A percentile compares a stretch with the other conserved stretches of the same genome.
Conservation (phyloP, 345 rosid genomes). For the Salix udensis region DNA sequence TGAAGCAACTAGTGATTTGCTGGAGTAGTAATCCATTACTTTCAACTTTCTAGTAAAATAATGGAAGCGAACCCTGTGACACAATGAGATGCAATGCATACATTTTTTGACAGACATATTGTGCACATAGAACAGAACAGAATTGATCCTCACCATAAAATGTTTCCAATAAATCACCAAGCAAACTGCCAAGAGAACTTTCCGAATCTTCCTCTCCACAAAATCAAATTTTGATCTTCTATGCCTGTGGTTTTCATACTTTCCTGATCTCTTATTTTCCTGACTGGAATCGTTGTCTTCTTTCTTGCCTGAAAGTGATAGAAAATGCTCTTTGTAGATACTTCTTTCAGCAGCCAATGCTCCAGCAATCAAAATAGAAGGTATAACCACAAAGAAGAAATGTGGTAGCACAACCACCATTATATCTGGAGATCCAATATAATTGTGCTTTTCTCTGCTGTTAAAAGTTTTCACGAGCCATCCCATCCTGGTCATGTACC, state of each 20-base stretch:
- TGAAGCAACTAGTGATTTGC: not conserved
- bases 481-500: conserved; percentile 83
- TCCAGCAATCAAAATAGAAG: conserved; percentile 44
- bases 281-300: conserved; percentile 51
- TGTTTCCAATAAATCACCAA: conserved; percentile 73
- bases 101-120: not conserved
- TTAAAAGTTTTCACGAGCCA: conserved; percentile 54
- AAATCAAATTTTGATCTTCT: conserved; percentile 26
- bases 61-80: not conserved
- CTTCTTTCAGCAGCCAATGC: conserved; percentile 73
- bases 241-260: conserved; percentile 16
- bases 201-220: conserved; percentile 46
- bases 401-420: conserved; percentile 86
- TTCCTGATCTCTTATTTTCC: conserved; percentile 30
- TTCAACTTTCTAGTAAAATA: not conserved
- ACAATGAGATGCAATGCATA: not conserved
- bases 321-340: conserved; percentile 47
- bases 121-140: not conserved
- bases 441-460: conserved; percentile 35
- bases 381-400: conserved; percentile 61
- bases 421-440: conserved; percentile 72
- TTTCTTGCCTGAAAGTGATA: conserved; percentile 57
- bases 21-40: not conserved
- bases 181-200: conserved; percentile 52
- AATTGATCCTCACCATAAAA: conserved; percentile 47